Evolutionary conservation across 169 alveolate species (phyloP), one percentile per base, ranked within the genome.

Genomic region (Prorocentrum cordatum): DNA sequence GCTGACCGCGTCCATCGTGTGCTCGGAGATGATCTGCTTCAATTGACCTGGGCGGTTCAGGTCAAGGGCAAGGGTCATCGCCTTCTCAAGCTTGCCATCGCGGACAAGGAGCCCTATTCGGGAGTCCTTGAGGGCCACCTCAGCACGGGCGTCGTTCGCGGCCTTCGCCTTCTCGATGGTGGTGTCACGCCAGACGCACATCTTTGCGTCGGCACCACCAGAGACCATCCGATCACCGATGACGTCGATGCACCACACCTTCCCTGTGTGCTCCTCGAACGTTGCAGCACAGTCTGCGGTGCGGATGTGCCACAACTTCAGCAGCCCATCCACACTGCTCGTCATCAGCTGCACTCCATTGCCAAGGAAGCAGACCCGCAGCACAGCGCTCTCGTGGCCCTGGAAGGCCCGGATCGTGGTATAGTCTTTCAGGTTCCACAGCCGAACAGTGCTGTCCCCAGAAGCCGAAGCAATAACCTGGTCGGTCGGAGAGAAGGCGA

Each of bases 231-330:
- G 89, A 12, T 61, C 47, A 1, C 89, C 89, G n/a, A 67, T 24
- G 39, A 79, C 31, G 32, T 79, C 89, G 36, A 79, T 79, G 61
- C 89, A 79, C 89, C 89, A 79, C 20, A 79, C 89, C 26, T 79
- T 79, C 66, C 89, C 45, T 31, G 75, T 59, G 45, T 79, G 89
- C 45, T 79, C 89, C 45, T 79, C 89, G n/a, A 79, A 39, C 16
- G 89, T 79, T 27, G 73, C 89, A 20, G 89, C 89, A 9, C 89
- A 79, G 31, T 79, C 89, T 6, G 89, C 89, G 6, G 89, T 79
- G 77, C 89, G 58, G 77, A 79, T 79, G 29, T 79, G 89, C 89
- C 89, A 79, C 39, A 79, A 77, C 50, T 79, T 79, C 73, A 79
- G 66, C 47, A 79, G 50, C 24, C 89, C 89, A 36, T 79, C 89